A percentile compares a stretch with the other conserved stretches of the same genome.
These are phyloP conservation scores for Dysphania ambrosioides DNA, from an alignment of 148 eudicot genomes.

Conservation along the genomic window DNA sequence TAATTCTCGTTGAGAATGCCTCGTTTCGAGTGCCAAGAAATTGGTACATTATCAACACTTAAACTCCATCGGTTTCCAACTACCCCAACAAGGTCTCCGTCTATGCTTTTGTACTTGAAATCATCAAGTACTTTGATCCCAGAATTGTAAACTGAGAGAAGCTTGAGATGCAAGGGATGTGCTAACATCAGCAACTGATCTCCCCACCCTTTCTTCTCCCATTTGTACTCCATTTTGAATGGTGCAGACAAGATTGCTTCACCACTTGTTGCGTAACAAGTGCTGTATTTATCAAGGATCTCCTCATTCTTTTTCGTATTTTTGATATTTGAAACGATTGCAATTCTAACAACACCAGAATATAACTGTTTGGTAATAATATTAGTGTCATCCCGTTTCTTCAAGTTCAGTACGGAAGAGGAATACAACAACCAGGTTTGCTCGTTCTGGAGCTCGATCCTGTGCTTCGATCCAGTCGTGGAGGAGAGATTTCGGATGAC, in stretches of 20 bases:
- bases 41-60: conserved; percentile 7
- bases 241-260: conserved; percentile 7
- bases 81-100: conserved; percentile 17
- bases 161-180: conserved; percentile 26
- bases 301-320: background rate
- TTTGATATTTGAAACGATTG: background rate
- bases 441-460: conserved; percentile 8
- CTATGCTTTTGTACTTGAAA: conserved; percentile 12
- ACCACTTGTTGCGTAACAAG: conserved; percentile 18
- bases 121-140: conserved; percentile 5
- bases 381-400: background rate
- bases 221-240: conserved; percentile 18
- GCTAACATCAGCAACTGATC: conserved; percentile 19
- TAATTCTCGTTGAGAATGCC: conserved; percentile 2
- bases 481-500: background rate
- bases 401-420: background rate
- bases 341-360: conserved; percentile 22
- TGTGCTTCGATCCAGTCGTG: background rate
- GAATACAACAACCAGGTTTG: conserved; percentile 25
- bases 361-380: background rate
- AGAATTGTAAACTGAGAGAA: conserved; percentile 9
- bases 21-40: conserved; percentile 25
- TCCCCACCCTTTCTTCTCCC: conserved; percentile 24
- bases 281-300: conserved; percentile 14
- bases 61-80: conserved; percentile 16